Base-by-base conservation (phyloP, 2,329 filamentous ascomycete species). In the Fusarium gaditjirri region DNA sequence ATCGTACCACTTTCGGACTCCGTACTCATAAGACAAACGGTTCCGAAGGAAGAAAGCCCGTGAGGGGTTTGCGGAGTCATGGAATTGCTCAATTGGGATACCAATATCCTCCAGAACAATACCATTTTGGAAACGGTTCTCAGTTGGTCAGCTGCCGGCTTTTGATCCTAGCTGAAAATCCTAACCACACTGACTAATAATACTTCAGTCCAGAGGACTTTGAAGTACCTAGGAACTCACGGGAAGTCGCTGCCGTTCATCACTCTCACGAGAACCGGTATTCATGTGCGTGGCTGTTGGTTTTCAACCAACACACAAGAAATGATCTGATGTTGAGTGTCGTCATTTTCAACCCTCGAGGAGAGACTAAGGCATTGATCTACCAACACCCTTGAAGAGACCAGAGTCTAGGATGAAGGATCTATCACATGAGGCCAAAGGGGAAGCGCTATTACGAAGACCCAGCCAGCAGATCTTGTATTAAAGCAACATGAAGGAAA, bases 391-490 rank as follows among this genome's bases (percentile, higher is more conserved):
- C 36, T 29, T 61, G 49, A 25, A 36, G n/a, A 63, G 58, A 63
- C 61, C 41, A 6, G 25, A 25, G 33, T 65, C 61, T 65, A 63
- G 58, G 63, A 47, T 23, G 35, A 17, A 31, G 58, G 27, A n/a
- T 41, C 12, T 11, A 38, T 56, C 49, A 61, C 31, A 49, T 49
- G 41, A 9, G 8, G 10, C 5, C 19, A 21, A 27, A 4, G 4
- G 8, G 33, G 27, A 36, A 36, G 31, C 19, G 23, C 53, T 27
- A 27, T 56, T 27, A 27, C 53, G 35, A 54, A 35, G 6, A 25
- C 9, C 5, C 12, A 2, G 6, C 8, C 12, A 21, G 13, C 8
- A 21, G 14, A 3, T 10, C 2, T 25, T 1, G 29, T 54, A 41
- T 33, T 41, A 53, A 57, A 17, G 29, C 23, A 27, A 7, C 13